Base-by-base conservation (phyloP, 345 rosid genomes). In the Arabidopsis suecica region DNA sequence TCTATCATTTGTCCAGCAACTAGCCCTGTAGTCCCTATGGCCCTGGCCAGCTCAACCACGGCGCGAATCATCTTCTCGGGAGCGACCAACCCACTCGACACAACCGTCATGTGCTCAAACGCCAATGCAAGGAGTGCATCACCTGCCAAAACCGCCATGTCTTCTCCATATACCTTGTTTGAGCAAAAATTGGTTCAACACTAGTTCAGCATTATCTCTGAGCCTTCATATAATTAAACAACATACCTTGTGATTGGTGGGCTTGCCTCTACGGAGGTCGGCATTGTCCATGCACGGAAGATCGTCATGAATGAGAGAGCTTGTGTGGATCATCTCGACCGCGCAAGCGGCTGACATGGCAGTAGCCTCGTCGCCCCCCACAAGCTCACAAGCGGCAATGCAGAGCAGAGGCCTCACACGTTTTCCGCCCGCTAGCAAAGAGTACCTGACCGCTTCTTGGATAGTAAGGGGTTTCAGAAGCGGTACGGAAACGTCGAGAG, bases 221-320 rank as follows among this genome's bases (percentile, higher is more conserved):
- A 72, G 62, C 13, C 16, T 32, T 65, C 45, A 45, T 34, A 34
- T 75, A 25, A 13, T 66, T 6, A 2, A 6, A 45, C 41, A 60
- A 40, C 48, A 30, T 30, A 88, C 91, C 80, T 82, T 88, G 80
- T 94, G 98, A 66, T 84, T 94, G 18, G 97, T 91, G 33, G 95
- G 89, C 65, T 90, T 91, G 18, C 97, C 96, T 1, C 97, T 88
- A 58, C 97, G 93, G 65, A 91, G 85, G 38, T 88, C 89, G 30
- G 89, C 96, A 82, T 91, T 86, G 66, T 94, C 97, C 98, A 91
- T 94, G 41, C 97, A 89, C 9, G 98, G 97, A 30, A 94, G 85
- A 47, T 94, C 98, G 71, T 91, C 98, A 54, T 94, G 98, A 45
- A 94, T 91, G 8, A 94, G 83, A 5, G 96, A 94, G 88, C 91